Conservation (phyloP, 768 basidiomycete species). For the Kwoniella botswanensis region DNA sequence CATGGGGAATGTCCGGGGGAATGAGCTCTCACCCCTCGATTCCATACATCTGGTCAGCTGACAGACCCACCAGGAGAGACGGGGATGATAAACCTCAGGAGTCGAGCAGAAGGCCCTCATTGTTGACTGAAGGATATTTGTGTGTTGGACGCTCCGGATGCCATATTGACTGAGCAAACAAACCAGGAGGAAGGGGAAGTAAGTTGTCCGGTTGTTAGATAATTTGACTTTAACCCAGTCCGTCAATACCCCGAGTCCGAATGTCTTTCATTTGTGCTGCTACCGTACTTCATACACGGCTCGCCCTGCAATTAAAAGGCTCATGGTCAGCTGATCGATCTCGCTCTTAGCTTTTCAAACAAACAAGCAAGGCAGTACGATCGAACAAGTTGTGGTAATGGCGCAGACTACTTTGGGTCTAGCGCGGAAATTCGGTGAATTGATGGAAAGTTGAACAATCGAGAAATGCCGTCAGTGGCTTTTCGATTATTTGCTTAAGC, state of each 20-base stretch:
- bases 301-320: too few species aligned
- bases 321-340: too few species aligned
- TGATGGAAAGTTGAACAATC: neutral
- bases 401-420: neutral
- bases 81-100: neutral
- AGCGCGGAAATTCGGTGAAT: slow-evolving; percentile 8
- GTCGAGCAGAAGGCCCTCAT: neutral
- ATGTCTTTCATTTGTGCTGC: neutral
- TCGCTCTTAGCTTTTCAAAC: too few species aligned
- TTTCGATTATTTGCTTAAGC: neutral
- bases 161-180: neutral
- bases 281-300: too few species aligned
- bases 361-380: too few species aligned
- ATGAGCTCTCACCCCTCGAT: neutral
- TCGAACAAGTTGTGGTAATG: neutral
- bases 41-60: neutral
- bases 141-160: too few species aligned
- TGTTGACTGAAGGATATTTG: neutral
- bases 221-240: too few species aligned
- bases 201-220: too few species aligned
- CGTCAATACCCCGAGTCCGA: neutral
- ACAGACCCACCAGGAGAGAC: neutral
- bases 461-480: slow-evolving; percentile 8
- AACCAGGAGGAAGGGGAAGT: neutral
- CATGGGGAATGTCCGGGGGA: slow-evolving; percentile 5